Conservation (phyloP, 2,329 filamentous ascomycete species). For the Lachnellula willkommii region DNA sequence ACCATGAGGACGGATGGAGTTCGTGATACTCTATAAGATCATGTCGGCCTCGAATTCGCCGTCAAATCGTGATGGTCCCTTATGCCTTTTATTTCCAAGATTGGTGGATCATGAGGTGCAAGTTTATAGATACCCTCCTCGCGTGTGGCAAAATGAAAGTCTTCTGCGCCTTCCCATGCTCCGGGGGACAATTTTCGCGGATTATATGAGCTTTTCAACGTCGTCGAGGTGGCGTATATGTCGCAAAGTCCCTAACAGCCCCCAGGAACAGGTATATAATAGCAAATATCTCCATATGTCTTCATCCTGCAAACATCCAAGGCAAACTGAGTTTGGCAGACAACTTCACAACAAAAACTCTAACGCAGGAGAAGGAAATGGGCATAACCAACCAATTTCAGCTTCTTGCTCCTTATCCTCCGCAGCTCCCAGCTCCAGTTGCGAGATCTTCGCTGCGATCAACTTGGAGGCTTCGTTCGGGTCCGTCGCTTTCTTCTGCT, state of each 20-base stretch:
- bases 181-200: too few relatives aligned
- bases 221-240: background rate
- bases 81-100: too few relatives aligned
- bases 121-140: too few relatives aligned
- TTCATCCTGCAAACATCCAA: background rate
- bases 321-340: background rate
- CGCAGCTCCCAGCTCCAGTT: conserved; percentile 87
- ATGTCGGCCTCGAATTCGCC: too few relatives aligned
- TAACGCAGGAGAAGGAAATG: conserved; percentile 13
- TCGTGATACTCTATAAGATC: too few relatives aligned
- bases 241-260: background rate
- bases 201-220: too few relatives aligned
- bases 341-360: conserved; percentile 2
- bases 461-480: conserved; percentile 87
- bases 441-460: conserved; percentile 87
- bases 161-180: too few relatives aligned
- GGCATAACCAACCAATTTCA: conserved; percentile 72
- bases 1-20: too few relatives aligned
- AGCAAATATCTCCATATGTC: background rate
- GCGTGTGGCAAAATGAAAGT: too few relatives aligned
- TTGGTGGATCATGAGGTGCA: too few relatives aligned
- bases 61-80: too few relatives aligned
- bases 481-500: conserved; percentile 78
- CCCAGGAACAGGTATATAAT: background rate
- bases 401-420: conserved; percentile 93